Percentiles rank a stretch among this genome's conserved stretches.
Evolutionary conservation across 169 alveolate genomes (phyloP).

Genomic region (Pseudocohnilembus persalinus): DNA sequence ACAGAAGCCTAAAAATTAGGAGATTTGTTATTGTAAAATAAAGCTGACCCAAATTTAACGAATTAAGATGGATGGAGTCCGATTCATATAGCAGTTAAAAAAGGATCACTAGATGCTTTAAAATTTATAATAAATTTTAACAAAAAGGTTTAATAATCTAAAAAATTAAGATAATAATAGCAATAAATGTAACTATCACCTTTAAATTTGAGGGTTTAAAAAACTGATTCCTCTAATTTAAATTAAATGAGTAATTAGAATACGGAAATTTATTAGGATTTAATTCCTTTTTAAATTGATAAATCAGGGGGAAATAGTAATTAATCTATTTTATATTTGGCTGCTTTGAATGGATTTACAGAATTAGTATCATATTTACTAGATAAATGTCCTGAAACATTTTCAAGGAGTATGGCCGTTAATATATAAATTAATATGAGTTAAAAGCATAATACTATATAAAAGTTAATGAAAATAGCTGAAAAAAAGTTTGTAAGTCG

Average conservation of each 20-base stretch:
- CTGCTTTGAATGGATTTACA: not conserved
- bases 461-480: not conserved
- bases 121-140: slow-evolving; percentile 59
- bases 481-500: not conserved
- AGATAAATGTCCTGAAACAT: not conserved
- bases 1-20: slow-evolving; percentile 25
- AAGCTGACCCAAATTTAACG: slow-evolving; percentile 53
- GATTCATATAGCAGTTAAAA: slow-evolving; percentile 72
- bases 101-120: slow-evolving; percentile 63
- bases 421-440: not conserved
- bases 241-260: no score
- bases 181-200: no score
- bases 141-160: not conserved
- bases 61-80: slow-evolving; percentile 78
- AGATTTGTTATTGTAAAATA: slow-evolving; percentile 37
- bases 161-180: not conserved
- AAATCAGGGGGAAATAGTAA: not conserved
- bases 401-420: not conserved
- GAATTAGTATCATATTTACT: not conserved
- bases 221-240: no score
- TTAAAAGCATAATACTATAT: not conserved
- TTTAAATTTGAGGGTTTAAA: no score
- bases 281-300: not conserved
- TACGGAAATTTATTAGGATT: no score
- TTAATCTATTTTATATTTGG: not conserved